A percentile compares a stretch with the other conserved stretches of the same genome.
Conservation (phyloP, 192 early-diverging fungal species). For the Obelidium mucronatum region DNA sequence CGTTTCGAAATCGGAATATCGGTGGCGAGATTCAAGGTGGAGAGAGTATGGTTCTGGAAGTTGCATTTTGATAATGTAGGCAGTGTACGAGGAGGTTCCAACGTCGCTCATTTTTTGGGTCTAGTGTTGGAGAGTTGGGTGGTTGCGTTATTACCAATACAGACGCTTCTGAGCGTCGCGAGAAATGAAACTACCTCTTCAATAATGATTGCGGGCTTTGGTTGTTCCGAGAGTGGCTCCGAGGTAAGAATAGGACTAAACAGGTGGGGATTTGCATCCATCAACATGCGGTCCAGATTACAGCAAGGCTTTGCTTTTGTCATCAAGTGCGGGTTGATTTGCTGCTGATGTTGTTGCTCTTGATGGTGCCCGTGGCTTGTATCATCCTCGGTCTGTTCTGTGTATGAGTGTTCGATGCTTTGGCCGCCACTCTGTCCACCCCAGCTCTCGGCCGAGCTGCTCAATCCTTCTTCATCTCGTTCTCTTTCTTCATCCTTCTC, state of each 20-base stretch:
- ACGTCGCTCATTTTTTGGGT: slow-evolving; percentile 49
- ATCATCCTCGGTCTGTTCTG: too few species aligned
- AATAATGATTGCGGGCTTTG: slow-evolving; percentile 50
- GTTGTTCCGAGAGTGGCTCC: slow-evolving; percentile 8
- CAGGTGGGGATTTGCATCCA: neutral
- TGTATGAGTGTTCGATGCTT: too few species aligned
- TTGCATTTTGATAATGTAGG: slow-evolving; percentile 63
- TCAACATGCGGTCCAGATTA: slow-evolving; percentile 1
- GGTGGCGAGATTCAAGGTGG: slow-evolving; percentile 72
- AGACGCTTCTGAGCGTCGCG: too few species aligned
- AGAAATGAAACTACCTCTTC: slow-evolving; percentile 37
- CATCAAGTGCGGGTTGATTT: too few species aligned
- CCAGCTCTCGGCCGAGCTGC: too few species aligned
- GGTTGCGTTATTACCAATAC: neutral
- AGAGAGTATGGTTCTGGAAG: slow-evolving; percentile 33
- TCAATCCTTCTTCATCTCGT: too few species aligned
- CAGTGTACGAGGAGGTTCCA: slow-evolving; percentile 53
- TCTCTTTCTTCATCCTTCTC: too few species aligned
- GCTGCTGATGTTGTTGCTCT: too few species aligned
- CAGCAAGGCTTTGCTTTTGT: slow-evolving; percentile 21
- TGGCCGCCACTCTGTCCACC: too few species aligned
- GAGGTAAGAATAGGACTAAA: slow-evolving; percentile 28
- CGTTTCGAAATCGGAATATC: slow-evolving; percentile 98
- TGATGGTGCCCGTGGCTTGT: too few species aligned
- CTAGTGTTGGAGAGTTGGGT: slow-evolving; percentile 13